Evolutionary conservation across 202 grass and related monocot genomes (phyloP), one percentile per base, ranked within the genome.

Genomic region (Setaria italica): DNA sequence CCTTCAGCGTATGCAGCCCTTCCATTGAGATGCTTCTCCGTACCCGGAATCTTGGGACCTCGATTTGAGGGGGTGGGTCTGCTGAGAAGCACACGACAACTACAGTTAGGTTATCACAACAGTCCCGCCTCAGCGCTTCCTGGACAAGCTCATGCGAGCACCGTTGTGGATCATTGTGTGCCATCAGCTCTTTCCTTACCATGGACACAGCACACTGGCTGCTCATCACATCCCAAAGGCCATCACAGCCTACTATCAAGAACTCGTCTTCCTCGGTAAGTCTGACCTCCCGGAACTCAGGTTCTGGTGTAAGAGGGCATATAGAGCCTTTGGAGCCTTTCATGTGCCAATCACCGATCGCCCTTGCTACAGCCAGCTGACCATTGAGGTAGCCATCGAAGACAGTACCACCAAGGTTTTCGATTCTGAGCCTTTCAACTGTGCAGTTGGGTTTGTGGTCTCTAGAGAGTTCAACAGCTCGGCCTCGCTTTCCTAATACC

Each of bases 191-290:
- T 80, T 92, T 98, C 62, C 95, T 88, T 8, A 92, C 93, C 87
- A 98, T 98, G 1, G 93, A 92, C 47, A 95, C 92, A 2, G 95
- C 95, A 58, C 88, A 92, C 45, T 98, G 95, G 62, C 91, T 98
- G 76, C 89, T 98, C 95, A 98, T 98, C 76, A 98, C 95, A 84
- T 95, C 95, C 95, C 95, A 98, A 63, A 98, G 88, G 32, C 95
- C 95, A 74, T 98, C 95, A 46, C 95, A 98, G 37, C 89, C 95
- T 42, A 98, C 81, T 88, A 98, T 92, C 69, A 98, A 87, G 72
- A 95, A 98, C 81, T 98, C 93, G 19, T 98, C 95, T 86, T 98
- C 95, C 65, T 93, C 89, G 0, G 85, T 84, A 47, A 98, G 93
- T 73, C 75, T 76, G 57, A 85, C 77, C 72, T 94, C 91, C 82